Evolutionary conservation across 192 early-diverging fungal species (phyloP), one percentile per base, ranked within the genome.

Genomic region (Pecoramyces ruminantium): DNA sequence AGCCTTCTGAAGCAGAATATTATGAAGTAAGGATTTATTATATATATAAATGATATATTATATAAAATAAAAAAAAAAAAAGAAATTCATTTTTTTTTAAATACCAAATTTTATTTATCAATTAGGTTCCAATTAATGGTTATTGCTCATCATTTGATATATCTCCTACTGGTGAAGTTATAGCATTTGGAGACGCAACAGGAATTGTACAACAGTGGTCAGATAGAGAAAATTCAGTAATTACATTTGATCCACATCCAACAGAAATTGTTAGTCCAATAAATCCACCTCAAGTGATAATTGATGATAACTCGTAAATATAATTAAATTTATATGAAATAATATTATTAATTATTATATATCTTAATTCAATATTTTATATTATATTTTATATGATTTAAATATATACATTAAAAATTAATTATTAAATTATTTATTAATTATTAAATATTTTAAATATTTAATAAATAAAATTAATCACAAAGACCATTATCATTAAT

Each of bases 131-230:
- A 82, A 79, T 79, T 28, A 79, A 38, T 15, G 28, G n/a, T 13
- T 28, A 13, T 38, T 42, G 18, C 29, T 78, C 16, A 78, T 84
- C 81, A 85, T 84, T 96, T 78, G 92, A 93, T 79, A 87, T 95
- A 25, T 94, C 95, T 1, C 89, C 89, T 29, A 91, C 95, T 13
- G 95, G 93, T 8, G 92, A 93, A 30, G 87, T 88, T 78, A 85
- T 96, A 4, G 91, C 91, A 18, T 88, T 98, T 80, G 94, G 94
- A 4, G 93, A 96, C 80, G 90, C 91, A 0, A 84, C 86, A 14
- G 96, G 95, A 30, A 86, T 91, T 27, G 83, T 99, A 28, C 92
- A 93, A 29, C 86, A 94, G 40, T 99, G 93, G 92, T 82, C 89
- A n/a, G 90, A 91, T 77, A 86, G 90, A 21, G 88, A 89, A 42